A percentile compares a stretch with the other conserved stretches of the same genome.
These are phyloP conservation scores for Heterobasidion parviporum DNA, from an alignment of 1,284 basidiomycete genomes.

Conservation along the genomic window DNA sequence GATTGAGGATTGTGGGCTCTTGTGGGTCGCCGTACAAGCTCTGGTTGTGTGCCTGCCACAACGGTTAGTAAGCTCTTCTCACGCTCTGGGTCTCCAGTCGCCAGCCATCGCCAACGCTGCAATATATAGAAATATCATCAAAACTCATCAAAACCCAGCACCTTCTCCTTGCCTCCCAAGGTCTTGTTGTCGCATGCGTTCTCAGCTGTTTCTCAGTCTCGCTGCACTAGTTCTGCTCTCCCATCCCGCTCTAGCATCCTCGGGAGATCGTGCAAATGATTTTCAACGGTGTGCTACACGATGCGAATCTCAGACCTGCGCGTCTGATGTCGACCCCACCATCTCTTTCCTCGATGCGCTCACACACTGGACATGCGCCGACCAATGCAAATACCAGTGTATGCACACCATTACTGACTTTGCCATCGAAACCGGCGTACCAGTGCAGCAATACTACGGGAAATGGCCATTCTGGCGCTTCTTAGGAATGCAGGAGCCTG, in stretches of 20 bases:
- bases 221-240: slow-evolving; percentile 2
- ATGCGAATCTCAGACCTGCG: slow-evolving; percentile 5
- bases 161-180: no score
- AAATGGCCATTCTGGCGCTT: slow-evolving; percentile 96
- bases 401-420: slow-evolving; percentile 76
- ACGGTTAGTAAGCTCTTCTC: no score
- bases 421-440: slow-evolving; percentile 33
- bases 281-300: slow-evolving; percentile 19
- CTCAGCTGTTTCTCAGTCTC: neutral
- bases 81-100: no score
- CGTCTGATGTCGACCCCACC: neutral
- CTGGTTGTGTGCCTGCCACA: no score
- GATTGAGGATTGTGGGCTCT: no score
- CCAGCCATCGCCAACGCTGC: no score
- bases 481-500: slow-evolving; percentile 87
- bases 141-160: no score
- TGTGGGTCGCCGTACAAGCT: no score
- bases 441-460: slow-evolving; percentile 80
- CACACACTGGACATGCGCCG: slow-evolving; percentile 72
- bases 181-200: neutral
- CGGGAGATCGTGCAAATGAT: slow-evolving; percentile 22
- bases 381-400: slow-evolving; percentile 87
- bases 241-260: slow-evolving; percentile 15
- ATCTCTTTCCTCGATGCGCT: slow-evolving; percentile 41
- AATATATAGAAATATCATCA: no score